Conservation (phyloP, 1,284 basidiomycete species). For the Boletus hoseneyae region DNA sequence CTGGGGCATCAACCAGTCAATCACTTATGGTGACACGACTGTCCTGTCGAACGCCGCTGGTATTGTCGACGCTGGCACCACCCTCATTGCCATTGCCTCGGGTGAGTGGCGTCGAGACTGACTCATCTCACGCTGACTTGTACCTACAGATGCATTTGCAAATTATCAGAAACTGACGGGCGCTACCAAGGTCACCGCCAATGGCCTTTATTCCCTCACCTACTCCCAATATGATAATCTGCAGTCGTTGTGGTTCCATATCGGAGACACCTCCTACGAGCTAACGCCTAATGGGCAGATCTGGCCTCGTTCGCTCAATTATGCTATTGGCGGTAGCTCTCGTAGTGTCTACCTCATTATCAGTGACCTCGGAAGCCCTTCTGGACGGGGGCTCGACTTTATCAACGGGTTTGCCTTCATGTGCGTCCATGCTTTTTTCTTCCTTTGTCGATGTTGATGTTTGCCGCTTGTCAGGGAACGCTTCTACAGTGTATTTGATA, state of each 20-base stretch:
- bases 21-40: slow-evolving; percentile 18
- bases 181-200: not conserved
- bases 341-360: not conserved
- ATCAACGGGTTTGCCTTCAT: not conserved
- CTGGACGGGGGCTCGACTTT: slow-evolving; percentile 41
- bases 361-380: not conserved
- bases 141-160: not conserved
- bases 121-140: not conserved
- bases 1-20: slow-evolving; percentile 54
- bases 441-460: not conserved
- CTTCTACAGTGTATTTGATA: slow-evolving; percentile 50
- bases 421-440: not conserved
- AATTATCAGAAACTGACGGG: not conserved
- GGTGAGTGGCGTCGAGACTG: not conserved
- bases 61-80: not conserved
- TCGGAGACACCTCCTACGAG: not conserved
- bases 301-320: not conserved
- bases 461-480: slow-evolving; percentile 35
- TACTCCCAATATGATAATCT: not conserved
- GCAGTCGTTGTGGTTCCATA: not conserved
- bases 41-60: not conserved
- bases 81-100: not conserved
- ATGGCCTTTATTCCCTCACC: not conserved
- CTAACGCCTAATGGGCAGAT: not conserved
- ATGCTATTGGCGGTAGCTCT: not conserved